Evolutionary conservation across 2,329 filamentous ascomycete species (phyloP).

Genomic region (Calcarisporium arbuscula): DNA sequence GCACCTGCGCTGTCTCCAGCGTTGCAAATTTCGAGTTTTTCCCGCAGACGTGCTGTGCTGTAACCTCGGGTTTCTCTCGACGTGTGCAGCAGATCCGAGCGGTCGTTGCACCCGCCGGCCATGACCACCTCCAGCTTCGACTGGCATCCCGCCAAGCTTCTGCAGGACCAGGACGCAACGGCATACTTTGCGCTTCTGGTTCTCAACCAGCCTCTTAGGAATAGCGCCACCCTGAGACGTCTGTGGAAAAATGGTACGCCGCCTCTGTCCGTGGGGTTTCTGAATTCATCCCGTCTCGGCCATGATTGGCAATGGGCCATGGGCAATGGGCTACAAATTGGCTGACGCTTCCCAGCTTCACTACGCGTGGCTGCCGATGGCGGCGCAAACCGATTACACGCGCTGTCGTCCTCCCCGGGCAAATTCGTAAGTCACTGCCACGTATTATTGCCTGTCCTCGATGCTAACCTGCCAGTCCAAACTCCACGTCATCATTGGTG

Average conservation of each 20-base stretch:
- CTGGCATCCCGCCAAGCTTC: constrained; percentile 32
- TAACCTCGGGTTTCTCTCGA: too few species aligned
- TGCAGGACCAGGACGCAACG: constrained; percentile 24
- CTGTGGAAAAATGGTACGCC: constrained; percentile 43
- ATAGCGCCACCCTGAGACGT: constrained; percentile 39
- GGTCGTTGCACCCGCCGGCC: too few species aligned
- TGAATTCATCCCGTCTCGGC: neutral
- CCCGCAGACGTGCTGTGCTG: too few species aligned
- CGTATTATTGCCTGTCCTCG: constrained; percentile 1
- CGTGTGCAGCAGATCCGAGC: neutral
- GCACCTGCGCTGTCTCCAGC: too few species aligned
- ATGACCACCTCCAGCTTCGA: constrained; percentile 25
- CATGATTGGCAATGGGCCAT: neutral
- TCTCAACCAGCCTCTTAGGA: constrained; percentile 45
- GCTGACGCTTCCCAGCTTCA: constrained; percentile 38
- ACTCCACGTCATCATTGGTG: constrained; percentile 74
- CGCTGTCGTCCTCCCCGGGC: constrained; percentile 34
- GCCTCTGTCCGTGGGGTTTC: too few species aligned
- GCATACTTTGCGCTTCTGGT: constrained; percentile 40
- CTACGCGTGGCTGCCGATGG: constrained; percentile 82
- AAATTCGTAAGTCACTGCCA: constrained; percentile 32
- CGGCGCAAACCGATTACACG: constrained; percentile 71
- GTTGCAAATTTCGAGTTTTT: too few species aligned
- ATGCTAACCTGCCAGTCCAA: constrained; percentile 37
- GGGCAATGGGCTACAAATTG: neutral